phyloP scores from a whole-genome alignment of 768 basidiomycete genomes.

The Termitomyces sp. region DNA sequence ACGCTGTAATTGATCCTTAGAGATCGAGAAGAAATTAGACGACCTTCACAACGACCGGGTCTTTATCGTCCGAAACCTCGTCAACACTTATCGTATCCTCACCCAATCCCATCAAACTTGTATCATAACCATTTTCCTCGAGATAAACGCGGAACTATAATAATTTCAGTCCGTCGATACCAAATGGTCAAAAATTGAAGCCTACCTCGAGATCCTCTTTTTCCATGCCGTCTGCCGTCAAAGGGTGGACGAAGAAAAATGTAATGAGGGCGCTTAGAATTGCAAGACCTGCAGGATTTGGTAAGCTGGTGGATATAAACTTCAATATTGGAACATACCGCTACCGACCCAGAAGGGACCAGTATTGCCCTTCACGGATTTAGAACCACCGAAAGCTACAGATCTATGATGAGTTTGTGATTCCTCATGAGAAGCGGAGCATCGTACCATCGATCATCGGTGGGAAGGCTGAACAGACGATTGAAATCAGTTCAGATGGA shows the following conservation, averaged over 20 bases:
- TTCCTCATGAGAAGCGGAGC: neutral
- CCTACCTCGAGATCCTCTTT: slow-evolving; percentile 67
- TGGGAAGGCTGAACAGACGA: slow-evolving; percentile 48
- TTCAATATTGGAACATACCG: slow-evolving; percentile 30
- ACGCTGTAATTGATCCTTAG: neutral
- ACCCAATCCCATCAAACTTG: slow-evolving; percentile 61
- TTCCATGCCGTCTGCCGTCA: slow-evolving; percentile 74
- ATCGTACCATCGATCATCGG: slow-evolving; percentile 56
- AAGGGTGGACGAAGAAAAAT: slow-evolving; percentile 69
- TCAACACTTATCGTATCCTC: slow-evolving; percentile 17
- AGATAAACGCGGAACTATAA: slow-evolving; percentile 82
- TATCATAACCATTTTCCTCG: slow-evolving; percentile 76
- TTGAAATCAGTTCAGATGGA: neutral
- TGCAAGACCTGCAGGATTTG: slow-evolving; percentile 49
- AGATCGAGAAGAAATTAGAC: neutral
- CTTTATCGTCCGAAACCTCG: slow-evolving; percentile 19
- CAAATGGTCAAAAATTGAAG: neutral
- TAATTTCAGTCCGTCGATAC: neutral
- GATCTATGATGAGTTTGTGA: slow-evolving; percentile 1
- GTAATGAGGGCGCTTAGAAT: slow-evolving; percentile 73
- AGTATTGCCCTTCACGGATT: slow-evolving; percentile 58
- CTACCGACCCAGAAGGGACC: slow-evolving; percentile 90
- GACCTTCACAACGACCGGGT: slow-evolving; percentile 12
- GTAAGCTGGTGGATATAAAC: slow-evolving; percentile 3
- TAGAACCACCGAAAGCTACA: slow-evolving; percentile 59